These are phyloP conservation scores for Scedosporium dehoogii DNA, from an alignment of 2,329 filamentous ascomycete genomes.

Conservation along the genomic window DNA sequence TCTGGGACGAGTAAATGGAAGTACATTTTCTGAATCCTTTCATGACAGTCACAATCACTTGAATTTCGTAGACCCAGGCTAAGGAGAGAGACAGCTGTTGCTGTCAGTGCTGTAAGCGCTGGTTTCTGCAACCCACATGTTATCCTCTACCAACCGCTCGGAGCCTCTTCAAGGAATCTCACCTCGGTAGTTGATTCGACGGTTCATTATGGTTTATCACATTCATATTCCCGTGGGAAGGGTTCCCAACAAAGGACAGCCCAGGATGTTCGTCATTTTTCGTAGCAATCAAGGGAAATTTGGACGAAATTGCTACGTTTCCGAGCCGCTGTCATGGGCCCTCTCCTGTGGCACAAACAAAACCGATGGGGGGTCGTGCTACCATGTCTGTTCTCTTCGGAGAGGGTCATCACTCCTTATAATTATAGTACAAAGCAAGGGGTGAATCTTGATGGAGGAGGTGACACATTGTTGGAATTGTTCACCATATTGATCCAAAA, in stretches of 20 bases:
- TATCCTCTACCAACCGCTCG: not conserved
- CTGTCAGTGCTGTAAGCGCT: not conserved
- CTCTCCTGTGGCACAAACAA: not conserved
- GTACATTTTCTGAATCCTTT: not conserved
- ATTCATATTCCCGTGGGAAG: too few species aligned
- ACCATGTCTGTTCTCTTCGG: not conserved
- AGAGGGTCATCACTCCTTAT: not conserved
- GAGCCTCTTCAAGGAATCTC: too few species aligned
- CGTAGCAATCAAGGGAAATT: not conserved
- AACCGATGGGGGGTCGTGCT: not conserved
- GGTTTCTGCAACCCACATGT: not conserved
- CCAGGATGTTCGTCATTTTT: not conserved
- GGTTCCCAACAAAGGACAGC: not conserved
- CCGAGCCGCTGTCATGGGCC: conserved; percentile 2
- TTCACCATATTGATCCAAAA: too few species aligned
- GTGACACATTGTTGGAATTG: not conserved
- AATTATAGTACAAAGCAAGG: not conserved
- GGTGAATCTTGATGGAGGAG: not conserved
- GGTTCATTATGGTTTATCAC: too few species aligned
- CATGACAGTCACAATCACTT: not conserved
- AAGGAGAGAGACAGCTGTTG: not conserved
- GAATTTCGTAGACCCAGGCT: not conserved
- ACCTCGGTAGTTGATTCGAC: not conserved
- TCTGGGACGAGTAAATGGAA: too few species aligned
- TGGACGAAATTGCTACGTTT: not conserved